Evolutionary conservation across 257 asterid genomes (phyloP), one percentile per base, ranked within the genome.

Genomic region (Ehretia macrophylla): DNA sequence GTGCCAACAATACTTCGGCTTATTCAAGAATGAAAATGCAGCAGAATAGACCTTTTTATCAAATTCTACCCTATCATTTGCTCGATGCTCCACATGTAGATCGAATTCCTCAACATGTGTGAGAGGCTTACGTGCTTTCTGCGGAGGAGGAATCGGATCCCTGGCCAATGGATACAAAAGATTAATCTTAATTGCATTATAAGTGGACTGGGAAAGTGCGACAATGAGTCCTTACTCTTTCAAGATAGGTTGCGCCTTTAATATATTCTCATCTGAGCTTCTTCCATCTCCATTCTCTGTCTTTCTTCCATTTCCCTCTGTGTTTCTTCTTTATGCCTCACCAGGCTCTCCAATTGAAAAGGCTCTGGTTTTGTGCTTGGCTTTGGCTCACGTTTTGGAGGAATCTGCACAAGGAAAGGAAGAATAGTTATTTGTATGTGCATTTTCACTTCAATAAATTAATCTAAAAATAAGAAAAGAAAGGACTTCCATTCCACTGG

Each of bases 361-460:
- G 98, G 97, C 64, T 83, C 85, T 14, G 95, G 95, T 66, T 65
- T 83, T 19, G 97, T 92, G 83, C 97, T 77, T 14, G 86, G 83
- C n/a, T 86, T 92, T n/a, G 95, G 95, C 67, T 88, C 93, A 61
- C 95, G 97, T 75, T 86, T 92, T 12, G 90, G 95, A 27, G 98
- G 97, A 62, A 92, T 63, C 96, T 88, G 79, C 73, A 52, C 23
- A 58, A 73, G 18, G 56, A 45, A n/a, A 27, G 18, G 39, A 0
- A 22, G 37, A 9, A 55, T 10, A 32, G 42, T 42, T 50, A 45
- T 14, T 39, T 10, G 27, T 18, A 21, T 42, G 35, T 19, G n/a
- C 6, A 55, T 20, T 10, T 9, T 27, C 16, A 14, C 16, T n/a
- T n/a, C n/a, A n/a, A n/a, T n/a, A n/a, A n/a, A n/a, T n/a, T n/a